Evolutionary conservation across 192 early-diverging fungal species (phyloP).

Genomic region (Coemansia umbellata): DNA sequence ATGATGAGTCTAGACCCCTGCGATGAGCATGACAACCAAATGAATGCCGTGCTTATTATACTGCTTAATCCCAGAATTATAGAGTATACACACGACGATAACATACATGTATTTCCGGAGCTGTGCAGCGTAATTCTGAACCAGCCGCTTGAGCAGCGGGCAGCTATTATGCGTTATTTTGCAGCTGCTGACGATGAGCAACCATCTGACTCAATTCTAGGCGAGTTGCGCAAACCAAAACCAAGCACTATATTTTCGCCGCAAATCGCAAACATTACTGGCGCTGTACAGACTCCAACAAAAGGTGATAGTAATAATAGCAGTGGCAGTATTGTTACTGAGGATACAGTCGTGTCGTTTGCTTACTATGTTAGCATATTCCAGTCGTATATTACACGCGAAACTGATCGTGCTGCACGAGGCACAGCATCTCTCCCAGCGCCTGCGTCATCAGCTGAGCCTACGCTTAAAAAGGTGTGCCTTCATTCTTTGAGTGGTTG

Average conservation of each 20-base stretch:
- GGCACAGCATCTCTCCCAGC: not conserved
- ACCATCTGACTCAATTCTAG: not conserved
- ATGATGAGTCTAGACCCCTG: conserved; percentile 40
- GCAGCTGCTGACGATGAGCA: conserved; percentile 7
- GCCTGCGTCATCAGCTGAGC: conserved; percentile 7
- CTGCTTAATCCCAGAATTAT: conserved; percentile 39
- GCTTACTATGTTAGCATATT: conserved; percentile 24
- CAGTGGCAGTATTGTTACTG: not conserved
- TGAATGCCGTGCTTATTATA: conserved; percentile 40
- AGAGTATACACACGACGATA: conserved; percentile 25
- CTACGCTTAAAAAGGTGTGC: conserved; percentile 22
- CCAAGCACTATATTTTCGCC: too few relatives aligned
- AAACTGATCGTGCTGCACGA: conserved; percentile 19
- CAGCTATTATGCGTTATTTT: conserved; percentile 39
- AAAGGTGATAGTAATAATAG: too few relatives aligned
- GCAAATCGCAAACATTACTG: too few relatives aligned
- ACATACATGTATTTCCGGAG: conserved; percentile 31
- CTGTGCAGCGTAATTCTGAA: conserved; percentile 39
- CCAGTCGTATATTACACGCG: conserved; percentile 35
- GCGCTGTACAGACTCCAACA: too few relatives aligned
- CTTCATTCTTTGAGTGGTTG: conserved; percentile 21
- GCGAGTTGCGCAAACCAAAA: not conserved
- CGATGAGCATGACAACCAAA: conserved; percentile 44
- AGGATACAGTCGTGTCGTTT: conserved; percentile 11
- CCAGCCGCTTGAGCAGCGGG: conserved; percentile 21